phyloP scores from a whole-genome alignment of 305 asterid species.

The Fraxinus ornus region DNA sequence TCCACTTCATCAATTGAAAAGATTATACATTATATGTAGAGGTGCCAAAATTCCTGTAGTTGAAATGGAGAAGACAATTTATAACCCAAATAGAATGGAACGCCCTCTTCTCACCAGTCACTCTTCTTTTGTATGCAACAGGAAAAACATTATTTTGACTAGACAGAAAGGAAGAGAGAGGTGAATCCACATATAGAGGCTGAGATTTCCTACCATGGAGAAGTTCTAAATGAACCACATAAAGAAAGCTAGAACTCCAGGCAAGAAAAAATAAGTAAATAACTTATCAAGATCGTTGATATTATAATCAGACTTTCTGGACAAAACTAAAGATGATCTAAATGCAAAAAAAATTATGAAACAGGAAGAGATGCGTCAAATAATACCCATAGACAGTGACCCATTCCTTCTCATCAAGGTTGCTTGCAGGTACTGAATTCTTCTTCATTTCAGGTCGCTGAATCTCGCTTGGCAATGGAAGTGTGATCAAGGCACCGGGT shows the following conservation, averaged over 20 bases:
- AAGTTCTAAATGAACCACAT: not conserved
- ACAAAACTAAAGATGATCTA: constrained; percentile 1
- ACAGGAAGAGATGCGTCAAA: constrained; percentile 6
- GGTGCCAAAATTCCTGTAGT: not conserved
- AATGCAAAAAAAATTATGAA: not conserved
- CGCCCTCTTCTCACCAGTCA: not conserved
- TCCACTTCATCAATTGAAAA: not conserved
- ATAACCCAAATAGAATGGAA: not conserved
- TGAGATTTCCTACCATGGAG: not conserved
- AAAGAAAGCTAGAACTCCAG: not conserved
- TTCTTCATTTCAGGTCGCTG: constrained; percentile 84
- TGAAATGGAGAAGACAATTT: not conserved
- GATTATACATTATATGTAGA: not conserved
- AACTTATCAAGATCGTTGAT: not conserved
- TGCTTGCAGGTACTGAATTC: constrained; percentile 59
- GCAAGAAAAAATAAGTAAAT: not conserved
- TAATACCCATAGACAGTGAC: constrained; percentile 91
- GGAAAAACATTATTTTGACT: not conserved
- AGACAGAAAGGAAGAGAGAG: not conserved
- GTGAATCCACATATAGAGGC: not conserved
- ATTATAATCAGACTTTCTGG: constrained; percentile 2
- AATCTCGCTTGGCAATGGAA: constrained; percentile 94
- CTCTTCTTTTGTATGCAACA: not conserved
- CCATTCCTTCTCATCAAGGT: constrained; percentile 87
- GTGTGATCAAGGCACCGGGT: constrained; percentile 74